These are phyloP conservation scores for Phycomyces blakesleeanus DNA, from an alignment of 192 early-diverging fungal genomes.

Conservation along the genomic window DNA sequence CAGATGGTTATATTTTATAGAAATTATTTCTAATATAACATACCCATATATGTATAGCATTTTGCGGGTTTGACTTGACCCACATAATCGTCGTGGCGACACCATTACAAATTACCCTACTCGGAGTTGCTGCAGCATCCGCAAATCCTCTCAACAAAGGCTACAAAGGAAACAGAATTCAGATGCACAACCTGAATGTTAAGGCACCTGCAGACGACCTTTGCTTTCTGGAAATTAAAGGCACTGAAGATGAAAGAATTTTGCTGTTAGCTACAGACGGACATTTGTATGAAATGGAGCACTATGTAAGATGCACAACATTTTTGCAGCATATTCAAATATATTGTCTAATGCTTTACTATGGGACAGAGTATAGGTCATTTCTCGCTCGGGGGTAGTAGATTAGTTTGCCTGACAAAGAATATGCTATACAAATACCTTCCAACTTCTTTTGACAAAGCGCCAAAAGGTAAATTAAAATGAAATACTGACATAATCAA, in stretches of 20 bases:
- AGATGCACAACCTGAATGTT: conserved; percentile 70
- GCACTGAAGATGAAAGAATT: conserved; percentile 77
- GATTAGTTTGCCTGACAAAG: neutral
- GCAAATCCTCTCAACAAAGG: conserved; percentile 6
- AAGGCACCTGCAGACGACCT: conserved; percentile 77
- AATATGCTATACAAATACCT: neutral
- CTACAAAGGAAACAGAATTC: too few relatives aligned
- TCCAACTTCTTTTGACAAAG: neutral
- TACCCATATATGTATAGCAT: conserved; percentile 9
- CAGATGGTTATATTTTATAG: neutral
- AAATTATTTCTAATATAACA: too few relatives aligned
- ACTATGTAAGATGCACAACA: conserved; percentile 46
- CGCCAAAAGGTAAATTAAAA: conserved; percentile 2
- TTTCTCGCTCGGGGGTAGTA: neutral
- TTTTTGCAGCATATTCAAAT: too few relatives aligned
- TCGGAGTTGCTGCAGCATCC: conserved; percentile 62
- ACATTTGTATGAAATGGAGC: conserved; percentile 81
- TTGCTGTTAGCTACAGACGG: conserved; percentile 85
- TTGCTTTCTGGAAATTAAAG: conserved; percentile 70
- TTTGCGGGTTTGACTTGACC: conserved; percentile 81
- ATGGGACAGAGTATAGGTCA: neutral
- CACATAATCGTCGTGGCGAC: conserved; percentile 88
- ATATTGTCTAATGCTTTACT: neutral
- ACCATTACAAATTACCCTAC: conserved; percentile 79
- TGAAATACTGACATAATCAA: too few relatives aligned